Conservation (phyloP, 257 asterid genomes). For the Craterostigma plantagineum region DNA sequence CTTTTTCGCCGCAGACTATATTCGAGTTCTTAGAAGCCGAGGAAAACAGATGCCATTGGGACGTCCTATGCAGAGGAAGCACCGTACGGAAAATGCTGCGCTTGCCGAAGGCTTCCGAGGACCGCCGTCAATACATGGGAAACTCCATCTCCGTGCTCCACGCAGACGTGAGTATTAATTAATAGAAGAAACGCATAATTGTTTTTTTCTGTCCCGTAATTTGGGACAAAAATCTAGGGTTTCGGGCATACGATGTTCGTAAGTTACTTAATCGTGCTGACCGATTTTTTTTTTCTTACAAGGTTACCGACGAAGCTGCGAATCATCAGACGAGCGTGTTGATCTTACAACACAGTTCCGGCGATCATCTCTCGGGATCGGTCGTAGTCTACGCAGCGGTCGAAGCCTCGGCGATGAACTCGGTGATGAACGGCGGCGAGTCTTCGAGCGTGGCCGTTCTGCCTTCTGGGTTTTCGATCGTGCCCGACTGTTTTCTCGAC, state of each 20-base stretch:
- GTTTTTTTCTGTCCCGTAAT: too few relatives aligned
- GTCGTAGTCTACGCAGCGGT: conserved; percentile 46
- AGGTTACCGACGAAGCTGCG: conserved; percentile 16
- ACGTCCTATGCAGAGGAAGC: conserved; percentile 45
- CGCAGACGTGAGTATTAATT: conserved; percentile 37
- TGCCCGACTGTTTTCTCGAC: conserved; percentile 33
- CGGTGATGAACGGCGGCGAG: conserved; percentile 54
- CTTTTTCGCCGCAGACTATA: conserved; percentile 27
- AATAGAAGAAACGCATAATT: too few relatives aligned
- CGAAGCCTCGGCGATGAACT: conserved; percentile 28
- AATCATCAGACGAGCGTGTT: conserved; percentile 26
- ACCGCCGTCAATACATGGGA: conserved; percentile 13
- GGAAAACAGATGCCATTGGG: conserved; percentile 57
- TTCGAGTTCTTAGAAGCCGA: conserved; percentile 49
- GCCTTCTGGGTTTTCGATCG: conserved; percentile 66
- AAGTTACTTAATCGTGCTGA: too few relatives aligned
- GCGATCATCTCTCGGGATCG: conserved; percentile 47
- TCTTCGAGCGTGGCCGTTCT: conserved; percentile 34
- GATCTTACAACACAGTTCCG: conserved; percentile 53
- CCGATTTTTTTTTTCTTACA: conserved; percentile 14
- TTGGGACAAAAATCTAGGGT: neutral
- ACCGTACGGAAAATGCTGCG: conserved; percentile 42
- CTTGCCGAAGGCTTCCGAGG: conserved; percentile 42
- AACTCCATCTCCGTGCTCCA: conserved; percentile 38
- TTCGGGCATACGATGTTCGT: neutral